Base-by-base conservation (phyloP, 2,329 filamentous ascomycete genomes). In the Alternaria tenuissima region DNA sequence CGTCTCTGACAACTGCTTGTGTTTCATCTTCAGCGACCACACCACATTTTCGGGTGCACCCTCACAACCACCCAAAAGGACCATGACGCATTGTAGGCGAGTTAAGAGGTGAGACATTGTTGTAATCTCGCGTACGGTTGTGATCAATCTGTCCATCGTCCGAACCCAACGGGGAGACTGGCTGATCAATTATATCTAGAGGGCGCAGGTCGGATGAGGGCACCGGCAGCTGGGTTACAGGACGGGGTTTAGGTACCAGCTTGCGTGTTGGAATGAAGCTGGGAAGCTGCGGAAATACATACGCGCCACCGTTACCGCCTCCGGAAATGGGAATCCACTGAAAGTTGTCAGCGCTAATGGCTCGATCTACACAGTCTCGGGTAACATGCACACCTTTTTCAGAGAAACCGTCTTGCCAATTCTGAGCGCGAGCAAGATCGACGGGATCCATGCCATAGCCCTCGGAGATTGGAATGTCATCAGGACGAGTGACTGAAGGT, bases 1-100 rank as follows among this genome's bases (percentile, higher is more conserved):
- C 14, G 30, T 49, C 46, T 49, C 46, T 49, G 46, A 49, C 46
- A 49, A 36, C 11, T 49, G 20, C 22, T n/a, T 24, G 8, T 38
- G 46, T 49, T 49, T 36, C 28, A 38, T 49, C 46, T 49, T 26
- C 30, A 49, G 7, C 32, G 16, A 49, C 46, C 32, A 49, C 20
- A 38, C 32, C 46, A 49, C 14, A 38, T 26, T 4, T 12, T n/a
- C 22, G 16, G 28, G 3, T 20, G 7, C 3, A 24, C 20, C 30
- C 1, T 0, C 22, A 3, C 1, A 4, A 4, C 46, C 16, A 49
- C 46, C 46, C 34, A 36, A 0, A 24, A 5, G 22, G 5, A 1
- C 9, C 14, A 36, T 5, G 32, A 49, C 12, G 30, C 30, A 38
- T 38, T 26, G 14, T 26, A 30, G 20, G 32, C 30, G 20, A 16